Evolutionary conservation across 176 grass and related monocot species (phyloP).

Genomic region (Saccharum officinarum): DNA sequence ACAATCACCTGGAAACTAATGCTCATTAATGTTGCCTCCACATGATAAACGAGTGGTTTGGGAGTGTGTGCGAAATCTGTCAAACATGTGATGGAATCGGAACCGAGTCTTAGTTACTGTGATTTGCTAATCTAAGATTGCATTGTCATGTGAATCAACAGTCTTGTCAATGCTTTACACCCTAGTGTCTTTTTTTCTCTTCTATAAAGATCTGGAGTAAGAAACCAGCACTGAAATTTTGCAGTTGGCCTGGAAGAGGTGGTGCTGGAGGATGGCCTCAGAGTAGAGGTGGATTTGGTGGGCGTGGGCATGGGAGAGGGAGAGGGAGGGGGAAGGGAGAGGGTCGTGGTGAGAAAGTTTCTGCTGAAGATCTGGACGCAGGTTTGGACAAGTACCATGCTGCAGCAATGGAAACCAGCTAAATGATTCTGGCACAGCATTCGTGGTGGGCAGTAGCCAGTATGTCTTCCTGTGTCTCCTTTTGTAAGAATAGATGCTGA

Average conservation of each 20-base stretch:
- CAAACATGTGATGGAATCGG: not conserved
- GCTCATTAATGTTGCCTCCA: not conserved
- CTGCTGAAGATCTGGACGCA: slow-evolving; percentile 54
- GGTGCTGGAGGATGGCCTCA: slow-evolving; percentile 29
- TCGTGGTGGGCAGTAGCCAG: not conserved
- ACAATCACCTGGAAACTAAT: not conserved
- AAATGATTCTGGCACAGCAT: not conserved
- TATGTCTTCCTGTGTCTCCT: not conserved
- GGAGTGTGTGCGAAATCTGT: not conserved
- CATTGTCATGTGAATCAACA: slow-evolving; percentile 3
- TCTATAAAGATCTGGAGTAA: not conserved
- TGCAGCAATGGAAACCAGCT: slow-evolving; percentile 48
- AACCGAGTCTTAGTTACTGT: not conserved
- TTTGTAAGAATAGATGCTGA: slow-evolving; percentile 30
- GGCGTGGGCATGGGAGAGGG: slow-evolving; percentile 13
- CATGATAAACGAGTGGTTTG: not conserved
- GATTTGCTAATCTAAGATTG: not conserved
- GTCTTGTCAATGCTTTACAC: not conserved
- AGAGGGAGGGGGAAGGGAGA: slow-evolving; percentile 8
- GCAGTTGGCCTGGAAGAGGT: slow-evolving; percentile 33
- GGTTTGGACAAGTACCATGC: slow-evolving; percentile 61
- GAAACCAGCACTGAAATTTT: not conserved
- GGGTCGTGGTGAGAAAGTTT: slow-evolving; percentile 16
- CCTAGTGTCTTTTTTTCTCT: not conserved
- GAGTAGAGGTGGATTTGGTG: slow-evolving; percentile 12